Evolutionary conservation across 495 filamentous ascomycete genomes (phyloP).

Genomic region (Umbilicaria muhlenbergii): DNA sequence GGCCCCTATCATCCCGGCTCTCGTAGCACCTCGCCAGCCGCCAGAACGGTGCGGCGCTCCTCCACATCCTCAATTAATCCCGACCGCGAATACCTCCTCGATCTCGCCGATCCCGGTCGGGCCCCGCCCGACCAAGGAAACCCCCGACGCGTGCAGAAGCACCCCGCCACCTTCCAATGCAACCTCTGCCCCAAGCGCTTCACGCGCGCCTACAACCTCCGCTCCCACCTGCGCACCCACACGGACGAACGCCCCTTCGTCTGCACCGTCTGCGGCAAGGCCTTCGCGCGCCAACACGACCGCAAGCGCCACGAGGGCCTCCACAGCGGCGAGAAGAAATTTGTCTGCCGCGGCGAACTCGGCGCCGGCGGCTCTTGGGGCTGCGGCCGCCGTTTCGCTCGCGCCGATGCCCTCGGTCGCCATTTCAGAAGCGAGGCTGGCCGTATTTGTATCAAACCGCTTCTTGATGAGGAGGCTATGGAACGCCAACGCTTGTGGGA

Average conservation of each 20-base stretch:
- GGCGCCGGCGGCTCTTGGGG: constrained; percentile 77
- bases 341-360: constrained; percentile 84
- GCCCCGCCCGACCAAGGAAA: constrained; percentile 56
- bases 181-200: constrained; percentile 75
- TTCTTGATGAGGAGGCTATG: constrained; percentile 38
- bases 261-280: constrained; percentile 93
- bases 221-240: constrained; percentile 83
- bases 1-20: constrained; percentile 23
- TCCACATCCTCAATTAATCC: constrained; percentile 72
- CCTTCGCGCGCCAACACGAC: constrained; percentile 88
- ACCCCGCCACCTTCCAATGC: constrained; percentile 86
- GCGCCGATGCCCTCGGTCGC: constrained; percentile 88
- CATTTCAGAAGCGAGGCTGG: constrained; percentile 95
- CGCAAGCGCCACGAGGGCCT: constrained; percentile 83
- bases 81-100: constrained; percentile 84
- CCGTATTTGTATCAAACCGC: constrained; percentile 85
- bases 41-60: constrained; percentile 48
- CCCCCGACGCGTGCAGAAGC: constrained; percentile 75
- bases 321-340: constrained; percentile 91
- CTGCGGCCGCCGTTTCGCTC: constrained; percentile 83
- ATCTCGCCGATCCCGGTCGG: constrained; percentile 79
- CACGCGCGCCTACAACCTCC: constrained; percentile 77
- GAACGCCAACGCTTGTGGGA: constrained; percentile 13
- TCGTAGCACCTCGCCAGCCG: constrained; percentile 42
- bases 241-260: constrained; percentile 88